Conservation (phyloP, 306 rosid genomes). For the Vigna radiata region DNA sequence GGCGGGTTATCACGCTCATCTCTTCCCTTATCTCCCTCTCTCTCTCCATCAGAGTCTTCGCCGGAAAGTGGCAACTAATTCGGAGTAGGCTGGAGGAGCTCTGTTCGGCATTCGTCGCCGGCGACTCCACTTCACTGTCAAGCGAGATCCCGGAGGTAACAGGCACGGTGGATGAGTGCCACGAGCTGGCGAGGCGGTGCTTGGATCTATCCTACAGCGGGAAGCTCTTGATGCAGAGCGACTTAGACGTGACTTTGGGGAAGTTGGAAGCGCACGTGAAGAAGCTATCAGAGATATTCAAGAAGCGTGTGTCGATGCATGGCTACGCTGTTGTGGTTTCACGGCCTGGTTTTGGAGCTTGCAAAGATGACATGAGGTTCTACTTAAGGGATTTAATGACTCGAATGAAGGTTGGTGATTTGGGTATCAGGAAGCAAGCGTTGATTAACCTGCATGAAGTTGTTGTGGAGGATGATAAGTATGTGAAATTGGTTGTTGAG, state of each 20-base stretch:
- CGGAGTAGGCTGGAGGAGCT: constrained; percentile 73
- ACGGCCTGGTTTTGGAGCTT: constrained; percentile 70
- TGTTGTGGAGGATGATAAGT: constrained; percentile 71
- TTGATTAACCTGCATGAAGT: constrained; percentile 58
- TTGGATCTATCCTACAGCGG: constrained; percentile 81
- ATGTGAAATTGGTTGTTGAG: constrained; percentile 67
- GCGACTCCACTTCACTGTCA: constrained; percentile 58
- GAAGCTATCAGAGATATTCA: constrained; percentile 62
- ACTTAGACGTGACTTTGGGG: constrained; percentile 68
- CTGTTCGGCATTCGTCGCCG: constrained; percentile 61
- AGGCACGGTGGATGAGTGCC: constrained; percentile 59
- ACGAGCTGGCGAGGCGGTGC: constrained; percentile 77
- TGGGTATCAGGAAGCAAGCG: constrained; percentile 73
- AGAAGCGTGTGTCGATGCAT: constrained; percentile 56
- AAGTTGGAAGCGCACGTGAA: constrained; percentile 62
- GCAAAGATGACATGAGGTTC: constrained; percentile 85
- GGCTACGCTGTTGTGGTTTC: constrained; percentile 75
- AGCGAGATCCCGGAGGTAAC: constrained; percentile 48
- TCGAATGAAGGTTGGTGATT: constrained; percentile 78
- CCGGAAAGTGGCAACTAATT: constrained; percentile 77
- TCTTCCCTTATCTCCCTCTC: constrained; percentile 70
- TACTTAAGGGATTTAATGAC: constrained; percentile 76
- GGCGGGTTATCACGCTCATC: constrained; percentile 50
- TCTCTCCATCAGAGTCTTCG: constrained; percentile 70
- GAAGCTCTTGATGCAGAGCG: constrained; percentile 96